A percentile compares a stretch with the other conserved stretches of the same genome.
phyloP scores from a whole-genome alignment of 108 stramenopile genomes.

The Bacterosira constricta region DNA sequence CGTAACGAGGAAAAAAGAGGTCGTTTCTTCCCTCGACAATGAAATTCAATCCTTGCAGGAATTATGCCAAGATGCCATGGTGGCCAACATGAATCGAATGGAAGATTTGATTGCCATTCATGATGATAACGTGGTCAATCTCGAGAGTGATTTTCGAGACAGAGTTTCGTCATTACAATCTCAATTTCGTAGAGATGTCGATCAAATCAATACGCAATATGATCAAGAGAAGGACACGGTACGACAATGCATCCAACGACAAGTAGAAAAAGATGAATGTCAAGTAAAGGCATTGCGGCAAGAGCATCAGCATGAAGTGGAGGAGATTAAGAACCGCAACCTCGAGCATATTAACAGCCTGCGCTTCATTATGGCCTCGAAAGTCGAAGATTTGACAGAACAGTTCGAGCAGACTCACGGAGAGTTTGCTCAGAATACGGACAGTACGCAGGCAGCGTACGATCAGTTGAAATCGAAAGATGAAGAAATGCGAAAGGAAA shows the following conservation, averaged over 20 bases:
- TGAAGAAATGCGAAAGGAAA: constrained; percentile 31
- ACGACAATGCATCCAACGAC: constrained; percentile 19
- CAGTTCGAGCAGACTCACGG: constrained; percentile 30
- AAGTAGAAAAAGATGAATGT: constrained; percentile 15
- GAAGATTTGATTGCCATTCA: constrained; percentile 36
- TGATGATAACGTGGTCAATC: constrained; percentile 33
- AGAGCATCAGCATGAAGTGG: constrained; percentile 36
- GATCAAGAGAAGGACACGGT: constrained; percentile 17
- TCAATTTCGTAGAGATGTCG: constrained; percentile 19
- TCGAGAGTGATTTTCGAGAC: constrained; percentile 33
- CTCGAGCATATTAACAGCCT: constrained; percentile 24
- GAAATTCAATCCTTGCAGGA: constrained; percentile 37
- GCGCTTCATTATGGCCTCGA: constrained; percentile 22
- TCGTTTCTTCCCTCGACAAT: constrained; percentile 27
- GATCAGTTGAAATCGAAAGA: constrained; percentile 32
- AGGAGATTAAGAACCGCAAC: constrained; percentile 37
- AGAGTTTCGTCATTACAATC: constrained; percentile 24
- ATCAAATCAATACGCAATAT: constrained; percentile 21
- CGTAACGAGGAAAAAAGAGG: constrained; percentile 26
- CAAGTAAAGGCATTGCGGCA: constrained; percentile 14
- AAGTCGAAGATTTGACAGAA: constrained; percentile 28
- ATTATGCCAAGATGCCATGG: constrained; percentile 31
- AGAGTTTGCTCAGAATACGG: constrained; percentile 35
- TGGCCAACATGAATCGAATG: constrained; percentile 31
- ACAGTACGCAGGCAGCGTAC: constrained; percentile 25